These are phyloP conservation scores for Cladophialophora exuberans DNA, from an alignment of 2,329 filamentous ascomycete species.

Conservation along the genomic window DNA sequence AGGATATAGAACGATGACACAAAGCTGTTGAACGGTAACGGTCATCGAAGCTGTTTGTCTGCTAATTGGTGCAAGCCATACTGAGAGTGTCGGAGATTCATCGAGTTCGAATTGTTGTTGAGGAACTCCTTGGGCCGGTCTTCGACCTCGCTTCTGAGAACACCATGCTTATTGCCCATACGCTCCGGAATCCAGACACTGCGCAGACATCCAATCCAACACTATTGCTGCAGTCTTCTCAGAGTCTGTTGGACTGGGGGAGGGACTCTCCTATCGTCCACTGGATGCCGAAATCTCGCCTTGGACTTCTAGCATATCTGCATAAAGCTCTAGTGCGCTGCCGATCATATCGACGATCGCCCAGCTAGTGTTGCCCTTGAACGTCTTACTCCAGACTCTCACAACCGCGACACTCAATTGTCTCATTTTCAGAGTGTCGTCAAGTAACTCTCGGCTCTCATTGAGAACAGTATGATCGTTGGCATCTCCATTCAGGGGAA, in stretches of 20 bases:
- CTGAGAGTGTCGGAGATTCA: no score
- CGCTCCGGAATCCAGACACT: no score
- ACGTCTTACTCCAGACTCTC: slow-evolving; percentile 53
- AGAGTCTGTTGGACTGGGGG: background rate
- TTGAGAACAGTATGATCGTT: slow-evolving; percentile 27
- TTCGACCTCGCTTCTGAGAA: no score
- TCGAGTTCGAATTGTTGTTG: no score
- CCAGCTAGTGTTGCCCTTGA: slow-evolving; percentile 55
- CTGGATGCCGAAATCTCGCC: slow-evolving; percentile 23
- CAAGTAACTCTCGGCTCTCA: slow-evolving; percentile 43
- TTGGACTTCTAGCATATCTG: slow-evolving; percentile 45
- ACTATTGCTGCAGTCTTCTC: no score
- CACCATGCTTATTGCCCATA: no score
- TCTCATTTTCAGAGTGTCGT: slow-evolving; percentile 48
- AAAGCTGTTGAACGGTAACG: no score
- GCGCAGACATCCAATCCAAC: no score
- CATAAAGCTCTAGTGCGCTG: slow-evolving; percentile 50
- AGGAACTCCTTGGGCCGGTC: no score
- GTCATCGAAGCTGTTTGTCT: no score
- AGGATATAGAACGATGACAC: no score
- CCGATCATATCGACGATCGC: slow-evolving; percentile 53
- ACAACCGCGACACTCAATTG: slow-evolving; percentile 54
- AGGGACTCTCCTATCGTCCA: slow-evolving; percentile 6
- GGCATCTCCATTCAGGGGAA: slow-evolving; percentile 33
- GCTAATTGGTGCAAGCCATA: no score